Evolutionary conservation across 2,329 filamentous ascomycete species (phyloP), one percentile per base, ranked within the genome.

Genomic region (Kalmusia sp.): DNA sequence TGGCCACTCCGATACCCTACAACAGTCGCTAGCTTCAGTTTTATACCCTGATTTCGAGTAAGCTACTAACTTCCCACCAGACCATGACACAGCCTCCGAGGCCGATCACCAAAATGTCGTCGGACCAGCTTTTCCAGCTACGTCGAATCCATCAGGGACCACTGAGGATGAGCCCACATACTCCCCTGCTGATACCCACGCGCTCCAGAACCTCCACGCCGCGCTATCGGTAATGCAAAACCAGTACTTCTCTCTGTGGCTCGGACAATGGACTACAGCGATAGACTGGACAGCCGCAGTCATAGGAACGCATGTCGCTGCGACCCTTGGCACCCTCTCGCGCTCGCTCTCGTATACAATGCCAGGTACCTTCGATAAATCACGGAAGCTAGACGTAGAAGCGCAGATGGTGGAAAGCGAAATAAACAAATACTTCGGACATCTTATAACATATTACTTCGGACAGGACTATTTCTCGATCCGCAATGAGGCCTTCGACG

Each of bases 281-380:
- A 97, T 96, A 65, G 93, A 97, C 77, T 98, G 93, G 93, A 98
- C 93, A 0, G 88, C 87, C 15, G 93, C 93, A 3, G 91, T 97
- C 7, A 80, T 91, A 63, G 87, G 87, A 37, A 96, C 93, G 0
- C 87, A 93, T 51, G 76, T 96, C 30, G 89, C 91, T 0, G 89
- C 87, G 12, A 84, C 87, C 2, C 81, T 95, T 14, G 84, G 82
- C 14, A 87, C 89, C n/a, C 77, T 96, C 49, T 90, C 90, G 28
- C 80, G 77, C 46, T 85, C 85, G 9, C 76, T 88, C 22, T 70
- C 77, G 6, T 77, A 79, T 61, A 70, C 77, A 3, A 66, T 77
- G 40, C 67, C 75, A 5, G 63, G 62, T 24, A 63, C 71, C 19
- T 73, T 72, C 35, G 59, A 63, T 25, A 67, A 55, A 30, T 52